Base-by-base conservation (phyloP, 371 early-diverging fungal genomes). In the Lichtheimia ornata region DNA sequence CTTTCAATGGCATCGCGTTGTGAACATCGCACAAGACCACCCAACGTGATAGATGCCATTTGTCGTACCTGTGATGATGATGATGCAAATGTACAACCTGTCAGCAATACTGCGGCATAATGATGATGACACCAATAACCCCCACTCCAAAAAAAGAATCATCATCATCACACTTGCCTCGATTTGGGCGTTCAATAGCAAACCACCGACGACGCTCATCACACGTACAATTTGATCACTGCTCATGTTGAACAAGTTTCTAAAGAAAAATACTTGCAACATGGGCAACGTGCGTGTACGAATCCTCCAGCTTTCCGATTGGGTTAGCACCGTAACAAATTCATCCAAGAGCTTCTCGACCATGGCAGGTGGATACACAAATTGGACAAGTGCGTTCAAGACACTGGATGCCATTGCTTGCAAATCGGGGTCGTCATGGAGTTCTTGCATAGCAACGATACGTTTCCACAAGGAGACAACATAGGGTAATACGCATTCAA, bases 11-110 rank as follows among this genome's bases (percentile, higher is more conserved):
- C 87, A 20, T 86, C 88, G 11, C 92, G 69, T 57, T 89, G 90
- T 3, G 92, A 94, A 56, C 96, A 96, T 43, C 93, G 88, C 18
- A 96, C 87, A 53, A 96, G 75, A 18, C 93, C 94, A 30, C 94
- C 85, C 20, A 96, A 70, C 2, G 96, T 93, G 2, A 85, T 80
- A 4, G 91, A 85, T 0, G 95, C 95, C 61, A 92, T 66, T 69
- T 92, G 90, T 1, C 96, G 86, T 18, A 94, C 91, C 84, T 90
- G 66, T 53, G 24, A 24, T 47, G 11, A 18, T 53, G 24, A 24
- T 47, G 11, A 18, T n/a, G 17, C 18, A 47, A 18, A 18, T 6
- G 6, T 4, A 55, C n/a, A 45, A 43, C 12, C 5, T 35, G 35
- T 18, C 14, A 56, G 51, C 20, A 40, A 53, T 22, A 15, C 66